Evolutionary conservation across 2,329 filamentous ascomycete species (phyloP).

Genomic region (Cytospora leucostoma): DNA sequence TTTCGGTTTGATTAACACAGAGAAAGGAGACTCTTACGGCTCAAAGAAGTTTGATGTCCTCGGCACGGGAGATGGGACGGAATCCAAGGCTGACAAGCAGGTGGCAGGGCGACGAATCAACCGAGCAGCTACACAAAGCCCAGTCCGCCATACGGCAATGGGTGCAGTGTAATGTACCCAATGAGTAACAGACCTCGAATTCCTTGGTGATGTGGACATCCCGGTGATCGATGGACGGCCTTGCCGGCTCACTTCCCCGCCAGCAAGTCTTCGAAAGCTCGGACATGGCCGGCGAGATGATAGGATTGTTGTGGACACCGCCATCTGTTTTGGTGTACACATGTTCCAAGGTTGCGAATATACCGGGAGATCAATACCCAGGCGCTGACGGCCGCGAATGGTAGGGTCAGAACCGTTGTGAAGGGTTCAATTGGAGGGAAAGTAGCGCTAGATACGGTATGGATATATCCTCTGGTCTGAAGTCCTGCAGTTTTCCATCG

Average conservation of each 20-base stretch:
- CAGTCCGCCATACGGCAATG: neutral
- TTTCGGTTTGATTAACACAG: neutral
- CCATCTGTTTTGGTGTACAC: neutral
- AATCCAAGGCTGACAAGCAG: neutral
- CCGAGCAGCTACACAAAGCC: neutral
- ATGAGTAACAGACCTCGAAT: neutral
- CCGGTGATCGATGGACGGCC: neutral
- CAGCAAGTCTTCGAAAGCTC: neutral
- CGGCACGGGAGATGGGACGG: slow-evolving; percentile 1
- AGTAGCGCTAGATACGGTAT: slow-evolving; percentile 15
- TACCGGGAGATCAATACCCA: neutral
- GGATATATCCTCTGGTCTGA: neutral
- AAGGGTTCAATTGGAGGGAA: neutral
- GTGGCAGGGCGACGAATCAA: neutral
- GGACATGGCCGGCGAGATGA: neutral
- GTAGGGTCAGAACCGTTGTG: neutral
- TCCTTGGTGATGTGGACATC: neutral
- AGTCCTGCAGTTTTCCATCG: slow-evolving; percentile 1
- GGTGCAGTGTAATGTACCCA: neutral
- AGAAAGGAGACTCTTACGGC: neutral
- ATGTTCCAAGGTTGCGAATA: neutral
- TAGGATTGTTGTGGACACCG: neutral
- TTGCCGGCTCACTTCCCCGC: neutral
- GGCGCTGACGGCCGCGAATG: neutral
- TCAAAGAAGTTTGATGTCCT: neutral